Conservation (phyloP, 345 rosid genomes). For the Trapa bicornis region DNA sequence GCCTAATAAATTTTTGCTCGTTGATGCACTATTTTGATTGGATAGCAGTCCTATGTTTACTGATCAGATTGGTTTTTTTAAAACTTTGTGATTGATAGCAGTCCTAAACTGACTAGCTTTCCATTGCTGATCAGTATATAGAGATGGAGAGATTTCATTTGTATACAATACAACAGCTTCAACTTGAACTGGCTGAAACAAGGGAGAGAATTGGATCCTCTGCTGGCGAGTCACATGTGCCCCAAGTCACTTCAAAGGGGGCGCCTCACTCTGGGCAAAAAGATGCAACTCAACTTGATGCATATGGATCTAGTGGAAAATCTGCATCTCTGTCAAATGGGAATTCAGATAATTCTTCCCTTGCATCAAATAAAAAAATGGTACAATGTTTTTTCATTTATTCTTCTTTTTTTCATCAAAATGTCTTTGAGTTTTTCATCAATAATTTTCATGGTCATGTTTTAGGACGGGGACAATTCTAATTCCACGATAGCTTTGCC, state of each 20-base stretch:
- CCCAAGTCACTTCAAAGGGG: conserved; percentile 40
- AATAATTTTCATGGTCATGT: background rate
- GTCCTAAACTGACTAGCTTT: conserved; percentile 10
- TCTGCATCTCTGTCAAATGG: conserved; percentile 34
- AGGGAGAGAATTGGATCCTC: conserved; percentile 56
- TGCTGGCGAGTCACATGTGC: conserved; percentile 37
- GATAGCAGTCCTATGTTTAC: background rate
- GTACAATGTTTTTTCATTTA: conserved; percentile 17
- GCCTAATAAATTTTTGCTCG: background rate
- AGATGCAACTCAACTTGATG: conserved; percentile 42
- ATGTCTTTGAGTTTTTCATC: background rate
- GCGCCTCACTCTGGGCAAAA: conserved; percentile 40
- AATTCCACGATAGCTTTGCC: conserved; percentile 40
- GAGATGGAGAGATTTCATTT: conserved; percentile 85
- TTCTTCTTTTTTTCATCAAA: background rate
- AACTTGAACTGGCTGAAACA: conserved; percentile 58
- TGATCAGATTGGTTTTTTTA: conserved; percentile 2
- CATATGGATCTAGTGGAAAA: conserved; percentile 28
- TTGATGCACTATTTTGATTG: background rate
- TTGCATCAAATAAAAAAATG: conserved; percentile 37
- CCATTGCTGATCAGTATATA: conserved; percentile 40
- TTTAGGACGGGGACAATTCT: conserved; percentile 34
- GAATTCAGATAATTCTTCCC: conserved; percentile 36
- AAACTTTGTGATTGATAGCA: background rate
- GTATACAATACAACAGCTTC: conserved; percentile 83